These are phyloP conservation scores for Suhomyces faveliae DNA, from an alignment of 805 yeast species.

Conservation along the genomic window DNA sequence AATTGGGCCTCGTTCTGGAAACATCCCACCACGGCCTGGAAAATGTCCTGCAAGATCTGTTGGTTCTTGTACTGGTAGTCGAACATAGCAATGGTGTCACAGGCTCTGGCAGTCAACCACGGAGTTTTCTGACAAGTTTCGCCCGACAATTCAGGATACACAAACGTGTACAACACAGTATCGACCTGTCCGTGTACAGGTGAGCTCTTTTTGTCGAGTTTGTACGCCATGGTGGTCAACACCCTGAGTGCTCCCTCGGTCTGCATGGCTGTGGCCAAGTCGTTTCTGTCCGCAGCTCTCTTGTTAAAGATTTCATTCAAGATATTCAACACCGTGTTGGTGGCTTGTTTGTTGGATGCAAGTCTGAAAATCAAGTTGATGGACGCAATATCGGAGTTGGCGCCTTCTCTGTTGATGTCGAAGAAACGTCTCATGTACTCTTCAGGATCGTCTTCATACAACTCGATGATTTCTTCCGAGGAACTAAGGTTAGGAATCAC, in stretches of 20 bases:
- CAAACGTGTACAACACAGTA: constrained; percentile 35
- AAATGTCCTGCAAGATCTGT: constrained; percentile 37
- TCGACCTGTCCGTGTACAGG: constrained; percentile 43
- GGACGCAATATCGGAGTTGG: constrained; percentile 51
- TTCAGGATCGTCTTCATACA: constrained; percentile 47
- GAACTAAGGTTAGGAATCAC: constrained; percentile 43
- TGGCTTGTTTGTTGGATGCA: constrained; percentile 34
- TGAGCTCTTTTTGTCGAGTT: constrained; percentile 32
- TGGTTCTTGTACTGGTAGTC: constrained; percentile 34
- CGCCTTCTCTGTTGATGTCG: constrained; percentile 47
- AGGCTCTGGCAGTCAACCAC: constrained; percentile 46
- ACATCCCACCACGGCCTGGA: constrained; percentile 40
- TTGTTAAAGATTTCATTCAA: constrained; percentile 35
- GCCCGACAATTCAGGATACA: constrained; percentile 39
- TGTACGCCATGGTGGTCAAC: constrained; percentile 40
- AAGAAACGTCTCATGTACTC: constrained; percentile 45
- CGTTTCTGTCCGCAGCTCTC: constrained; percentile 28
- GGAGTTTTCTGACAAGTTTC: constrained; percentile 32
- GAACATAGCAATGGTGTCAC: constrained; percentile 45
- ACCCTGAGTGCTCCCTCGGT: constrained; percentile 44
- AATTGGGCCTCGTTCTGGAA: constrained; percentile 43
- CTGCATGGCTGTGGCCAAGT: constrained; percentile 30
- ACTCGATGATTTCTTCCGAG: constrained; percentile 36
- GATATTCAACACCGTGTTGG: constrained; percentile 27
- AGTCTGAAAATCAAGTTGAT: constrained; percentile 45